phyloP scores from a whole-genome alignment of 495 filamentous ascomycete genomes.

The Talaromyces thailandensis region DNA sequence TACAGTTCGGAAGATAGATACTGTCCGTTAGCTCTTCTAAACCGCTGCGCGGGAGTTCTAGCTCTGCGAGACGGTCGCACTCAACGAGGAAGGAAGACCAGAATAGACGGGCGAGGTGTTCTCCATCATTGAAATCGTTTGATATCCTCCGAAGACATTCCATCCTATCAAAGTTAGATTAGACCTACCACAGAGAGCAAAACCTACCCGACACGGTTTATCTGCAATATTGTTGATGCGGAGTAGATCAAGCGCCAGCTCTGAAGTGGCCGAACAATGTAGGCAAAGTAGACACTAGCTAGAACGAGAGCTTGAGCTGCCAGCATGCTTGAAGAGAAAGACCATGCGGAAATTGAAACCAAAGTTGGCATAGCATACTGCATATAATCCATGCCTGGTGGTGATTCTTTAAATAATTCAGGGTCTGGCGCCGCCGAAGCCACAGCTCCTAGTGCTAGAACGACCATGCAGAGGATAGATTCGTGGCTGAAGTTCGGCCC shows the following conservation, averaged over 20 bases:
- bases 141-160: neutral
- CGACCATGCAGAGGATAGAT: conserved; percentile 24
- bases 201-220: conserved; percentile 18
- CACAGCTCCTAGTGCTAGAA: conserved; percentile 22
- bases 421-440: conserved; percentile 16
- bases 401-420: neutral
- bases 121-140: conserved; percentile 13
- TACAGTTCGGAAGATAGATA: conserved; percentile 21
- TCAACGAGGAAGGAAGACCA: conserved; percentile 29
- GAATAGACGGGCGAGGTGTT: conserved; percentile 19
- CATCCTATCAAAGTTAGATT: neutral
- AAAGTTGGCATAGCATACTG: conserved; percentile 25
- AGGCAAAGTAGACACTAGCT: conserved; percentile 24
- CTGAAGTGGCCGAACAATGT: conserved; percentile 25
- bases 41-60: conserved; percentile 23
- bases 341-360: conserved; percentile 19
- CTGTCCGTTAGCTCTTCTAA: conserved; percentile 23
- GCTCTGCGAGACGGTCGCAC: conserved; percentile 25
- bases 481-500: conserved; percentile 16
- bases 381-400: conserved; percentile 20
- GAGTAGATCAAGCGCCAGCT: conserved; percentile 24
- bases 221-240: conserved; percentile 18
- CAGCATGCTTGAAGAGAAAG: conserved; percentile 17
- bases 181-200: neutral
- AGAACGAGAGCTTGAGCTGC: conserved; percentile 24